A percentile compares a stretch with the other conserved stretches of the same genome.
phyloP scores from a whole-genome alignment of 225 moss, liverwort and hornwort species.

The Asterella californica region DNA sequence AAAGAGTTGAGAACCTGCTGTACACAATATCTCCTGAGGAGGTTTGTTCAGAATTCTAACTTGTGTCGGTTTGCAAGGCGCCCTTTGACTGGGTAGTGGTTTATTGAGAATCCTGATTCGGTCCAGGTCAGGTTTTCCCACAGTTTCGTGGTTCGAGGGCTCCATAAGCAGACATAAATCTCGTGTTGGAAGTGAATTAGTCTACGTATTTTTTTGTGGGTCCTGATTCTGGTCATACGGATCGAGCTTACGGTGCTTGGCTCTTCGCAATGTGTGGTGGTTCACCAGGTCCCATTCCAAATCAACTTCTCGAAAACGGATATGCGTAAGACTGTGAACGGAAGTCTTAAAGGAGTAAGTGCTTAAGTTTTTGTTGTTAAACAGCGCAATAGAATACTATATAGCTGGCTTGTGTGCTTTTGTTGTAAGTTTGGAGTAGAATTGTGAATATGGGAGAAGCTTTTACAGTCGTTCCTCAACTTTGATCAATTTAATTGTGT shows the following conservation, averaged over 20 bases:
- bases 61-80: neutral
- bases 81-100: neutral
- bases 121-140: neutral
- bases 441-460: neutral
- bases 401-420: neutral
- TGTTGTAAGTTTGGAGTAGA: neutral
- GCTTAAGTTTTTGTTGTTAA: conserved; percentile 4
- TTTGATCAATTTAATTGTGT: too few species aligned
- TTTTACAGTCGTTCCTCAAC: too few species aligned
- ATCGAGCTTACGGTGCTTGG: neutral
- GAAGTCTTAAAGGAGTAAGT: conserved; percentile 83
- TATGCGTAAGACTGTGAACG: conserved; percentile 83
- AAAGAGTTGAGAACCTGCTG: conserved; percentile 84
- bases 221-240: neutral
- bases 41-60: conserved; percentile 22
- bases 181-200: neutral
- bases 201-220: neutral
- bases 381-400: neutral
- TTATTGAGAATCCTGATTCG: neutral
- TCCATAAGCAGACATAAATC: neutral
- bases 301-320: conserved; percentile 82
- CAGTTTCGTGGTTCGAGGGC: neutral
- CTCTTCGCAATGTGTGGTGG: neutral
- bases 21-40: conserved; percentile 91
- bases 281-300: conserved; percentile 71